A percentile compares a stretch with the other conserved stretches of the same genome.
phyloP scores from a whole-genome alignment of 805 yeast species.

The Maudiozyma saulgeensis region DNA sequence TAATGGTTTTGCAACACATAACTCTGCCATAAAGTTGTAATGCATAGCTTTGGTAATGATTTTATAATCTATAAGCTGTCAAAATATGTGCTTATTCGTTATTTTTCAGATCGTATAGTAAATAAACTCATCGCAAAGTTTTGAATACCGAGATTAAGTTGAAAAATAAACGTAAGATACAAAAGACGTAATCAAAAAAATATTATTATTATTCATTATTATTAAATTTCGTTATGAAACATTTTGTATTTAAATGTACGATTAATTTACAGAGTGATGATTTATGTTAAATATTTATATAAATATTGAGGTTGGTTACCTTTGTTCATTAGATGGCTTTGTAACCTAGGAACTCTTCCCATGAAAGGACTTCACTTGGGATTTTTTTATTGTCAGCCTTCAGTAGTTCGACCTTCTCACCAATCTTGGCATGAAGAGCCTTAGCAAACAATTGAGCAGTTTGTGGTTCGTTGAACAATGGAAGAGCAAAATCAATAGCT shows the following conservation, averaged over 20 bases:
- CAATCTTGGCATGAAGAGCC: slow-evolving; percentile 64
- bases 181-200: background rate
- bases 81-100: no score
- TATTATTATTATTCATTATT: background rate
- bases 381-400: slow-evolving; percentile 45
- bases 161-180: background rate
- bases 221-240: background rate
- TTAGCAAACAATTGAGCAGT: slow-evolving; percentile 81
- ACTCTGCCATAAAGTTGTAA: no score
- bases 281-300: background rate
- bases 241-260: background rate
- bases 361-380: slow-evolving; percentile 82
- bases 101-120: no score
- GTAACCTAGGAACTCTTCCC: slow-evolving; percentile 96
- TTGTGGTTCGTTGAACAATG: slow-evolving; percentile 93
- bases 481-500: slow-evolving; percentile 95
- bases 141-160: no score
- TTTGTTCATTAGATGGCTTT: slow-evolving; percentile 51
- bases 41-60: no score
- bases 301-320: background rate
- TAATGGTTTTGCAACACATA: no score
- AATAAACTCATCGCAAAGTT: no score
- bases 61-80: no score
- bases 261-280: background rate
- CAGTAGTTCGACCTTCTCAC: slow-evolving; percentile 37